phyloP scores from a whole-genome alignment of 768 basidiomycete species.

The Psilocybe cyanescens region DNA sequence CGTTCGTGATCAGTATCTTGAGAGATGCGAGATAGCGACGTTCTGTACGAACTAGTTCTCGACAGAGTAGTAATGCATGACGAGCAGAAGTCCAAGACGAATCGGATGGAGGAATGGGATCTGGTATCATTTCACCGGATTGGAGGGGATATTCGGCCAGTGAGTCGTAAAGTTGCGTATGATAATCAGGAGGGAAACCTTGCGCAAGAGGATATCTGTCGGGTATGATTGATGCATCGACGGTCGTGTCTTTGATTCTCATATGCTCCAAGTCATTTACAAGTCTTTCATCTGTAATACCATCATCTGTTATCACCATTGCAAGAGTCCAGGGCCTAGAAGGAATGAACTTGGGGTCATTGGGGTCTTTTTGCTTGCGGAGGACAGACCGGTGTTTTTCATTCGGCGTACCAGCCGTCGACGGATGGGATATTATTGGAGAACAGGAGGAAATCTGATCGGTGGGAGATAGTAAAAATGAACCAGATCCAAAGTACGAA shows the following conservation, averaged over 20 bases:
- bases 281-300: constrained; percentile 52
- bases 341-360: constrained; percentile 2
- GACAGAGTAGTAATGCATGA: constrained; percentile 40
- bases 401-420: background rate
- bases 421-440: constrained; percentile 1
- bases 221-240: constrained; percentile 4
- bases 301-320: constrained; percentile 53
- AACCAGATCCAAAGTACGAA: background rate
- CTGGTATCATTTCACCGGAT: constrained; percentile 19
- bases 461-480: constrained; percentile 1
- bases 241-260: constrained; percentile 24
- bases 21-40: constrained; percentile 44
- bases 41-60: constrained; percentile 47
- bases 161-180: constrained; percentile 27
- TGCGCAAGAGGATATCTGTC: constrained; percentile 18
- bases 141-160: constrained; percentile 29
- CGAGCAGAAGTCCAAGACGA: constrained; percentile 41
- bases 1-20: constrained; percentile 34
- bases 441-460: background rate
- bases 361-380: constrained; percentile 18
- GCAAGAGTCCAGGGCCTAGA: constrained; percentile 45
- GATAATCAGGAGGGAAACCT: constrained; percentile 24
- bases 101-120: constrained; percentile 16
- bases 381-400: constrained; percentile 15
- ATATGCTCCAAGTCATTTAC: constrained; percentile 52